These are phyloP conservation scores for Fusarium duplospermum DNA, from an alignment of 2,329 filamentous ascomycete genomes.

Conservation along the genomic window DNA sequence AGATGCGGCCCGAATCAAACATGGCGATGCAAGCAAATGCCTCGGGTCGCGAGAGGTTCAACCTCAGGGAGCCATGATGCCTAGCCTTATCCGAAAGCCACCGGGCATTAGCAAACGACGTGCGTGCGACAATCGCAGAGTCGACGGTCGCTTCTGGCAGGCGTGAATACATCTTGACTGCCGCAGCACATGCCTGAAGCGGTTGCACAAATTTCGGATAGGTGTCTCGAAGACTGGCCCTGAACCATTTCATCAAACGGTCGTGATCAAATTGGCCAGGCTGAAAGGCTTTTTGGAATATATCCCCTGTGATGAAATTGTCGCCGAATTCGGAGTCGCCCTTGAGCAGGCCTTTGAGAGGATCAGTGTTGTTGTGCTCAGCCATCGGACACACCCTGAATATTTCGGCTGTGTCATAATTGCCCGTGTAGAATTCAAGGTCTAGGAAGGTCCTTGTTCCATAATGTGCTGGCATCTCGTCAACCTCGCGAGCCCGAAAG, in stretches of 20 bases:
- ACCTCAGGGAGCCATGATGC: neutral
- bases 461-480: neutral
- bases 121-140: neutral
- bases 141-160: neutral
- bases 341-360: neutral
- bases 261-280: neutral
- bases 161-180: neutral
- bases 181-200: neutral
- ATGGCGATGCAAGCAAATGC: neutral
- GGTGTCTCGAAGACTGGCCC: accelerated
- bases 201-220: neutral
- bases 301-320: neutral
- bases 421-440: neutral
- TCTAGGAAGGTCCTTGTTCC: neutral
- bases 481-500: neutral
- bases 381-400: too few relatives aligned
- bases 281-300: neutral
- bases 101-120: neutral
- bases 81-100: neutral
- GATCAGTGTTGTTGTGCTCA: too few relatives aligned
- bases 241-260: neutral
- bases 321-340: neutral
- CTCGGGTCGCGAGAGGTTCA: neutral
- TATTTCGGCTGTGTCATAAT: neutral
- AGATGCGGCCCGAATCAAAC: neutral